Conservation (phyloP, 371 early-diverging fungal genomes). For the Actinomucor elegans region DNA sequence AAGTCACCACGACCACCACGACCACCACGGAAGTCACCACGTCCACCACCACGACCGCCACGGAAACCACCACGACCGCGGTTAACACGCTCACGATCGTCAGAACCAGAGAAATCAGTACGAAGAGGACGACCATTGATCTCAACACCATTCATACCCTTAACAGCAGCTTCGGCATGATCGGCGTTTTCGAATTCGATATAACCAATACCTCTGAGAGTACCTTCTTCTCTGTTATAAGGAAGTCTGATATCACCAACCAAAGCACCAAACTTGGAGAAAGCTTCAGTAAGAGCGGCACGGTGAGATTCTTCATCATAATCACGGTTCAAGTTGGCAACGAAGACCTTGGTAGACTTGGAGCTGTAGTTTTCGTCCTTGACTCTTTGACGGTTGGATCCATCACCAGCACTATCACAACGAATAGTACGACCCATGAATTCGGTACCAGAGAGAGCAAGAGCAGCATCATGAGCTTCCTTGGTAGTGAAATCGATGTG, state of each 20-base stretch:
- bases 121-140: constrained; percentile 72
- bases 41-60: constrained; percentile 22
- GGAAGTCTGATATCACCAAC: constrained; percentile 65
- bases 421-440: constrained; percentile 67
- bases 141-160: constrained; percentile 61
- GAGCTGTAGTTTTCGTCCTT: constrained; percentile 37
- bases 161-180: constrained; percentile 68
- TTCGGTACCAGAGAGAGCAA: constrained; percentile 59
- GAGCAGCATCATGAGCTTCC: constrained; percentile 62
- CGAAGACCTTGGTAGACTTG: constrained; percentile 74
- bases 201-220: constrained; percentile 76
- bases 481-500: constrained; percentile 66
- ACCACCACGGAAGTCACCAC: constrained; percentile 14
- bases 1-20: constrained; percentile 43
- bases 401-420: constrained; percentile 42
- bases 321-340: constrained; percentile 91
- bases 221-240: constrained; percentile 59
- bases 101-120: constrained; percentile 56
- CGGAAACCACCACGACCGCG: constrained; percentile 13
- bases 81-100: constrained; percentile 34
- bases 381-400: constrained; percentile 18
- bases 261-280: constrained; percentile 85
- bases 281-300: constrained; percentile 75
- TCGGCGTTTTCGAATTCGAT: constrained; percentile 64
- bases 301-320: constrained; percentile 90